phyloP scores from a whole-genome alignment of 169 alveolate genomes.

The Condylostoma magnum region DNA sequence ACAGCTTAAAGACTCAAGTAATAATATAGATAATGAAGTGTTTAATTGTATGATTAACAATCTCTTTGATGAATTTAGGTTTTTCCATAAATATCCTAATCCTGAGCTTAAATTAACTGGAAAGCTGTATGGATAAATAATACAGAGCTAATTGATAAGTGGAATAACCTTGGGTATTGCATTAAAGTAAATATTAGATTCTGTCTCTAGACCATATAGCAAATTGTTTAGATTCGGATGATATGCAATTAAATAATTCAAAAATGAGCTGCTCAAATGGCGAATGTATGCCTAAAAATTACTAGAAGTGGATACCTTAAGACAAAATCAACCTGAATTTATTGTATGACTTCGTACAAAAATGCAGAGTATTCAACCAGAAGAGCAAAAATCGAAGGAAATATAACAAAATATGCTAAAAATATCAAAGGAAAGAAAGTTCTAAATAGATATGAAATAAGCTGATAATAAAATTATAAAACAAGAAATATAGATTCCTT shows the following conservation, averaged over 20 bases:
- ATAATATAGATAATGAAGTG: constrained; percentile 73
- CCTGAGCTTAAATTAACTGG: constrained; percentile 74
- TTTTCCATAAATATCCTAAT: constrained; percentile 79
- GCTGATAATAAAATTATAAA: too few species aligned
- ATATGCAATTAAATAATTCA: constrained; percentile 69
- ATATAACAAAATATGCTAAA: too few species aligned
- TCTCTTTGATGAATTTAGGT: constrained; percentile 82
- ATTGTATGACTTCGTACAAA: background rate
- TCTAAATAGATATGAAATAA: too few species aligned
- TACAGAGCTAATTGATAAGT: constrained; percentile 60
- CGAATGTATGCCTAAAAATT: constrained; percentile 61
- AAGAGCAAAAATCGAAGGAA: too few species aligned
- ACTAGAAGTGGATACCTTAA: constrained; percentile 47
- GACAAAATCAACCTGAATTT: constrained; percentile 45
- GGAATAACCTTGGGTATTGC: constrained; percentile 72
- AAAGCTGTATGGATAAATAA: constrained; percentile 76
- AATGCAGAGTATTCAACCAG: too few species aligned
- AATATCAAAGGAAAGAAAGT: too few species aligned
- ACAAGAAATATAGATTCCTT: too few species aligned
- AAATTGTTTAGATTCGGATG: constrained; percentile 67
- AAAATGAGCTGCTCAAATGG: constrained; percentile 55
- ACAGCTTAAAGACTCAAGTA: constrained; percentile 52
- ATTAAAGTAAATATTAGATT: constrained; percentile 65
- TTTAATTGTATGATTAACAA: constrained; percentile 87
- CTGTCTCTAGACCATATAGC: constrained; percentile 63